phyloP scores from a whole-genome alignment of 176 grass and related monocot genomes.

The Poa annua region DNA sequence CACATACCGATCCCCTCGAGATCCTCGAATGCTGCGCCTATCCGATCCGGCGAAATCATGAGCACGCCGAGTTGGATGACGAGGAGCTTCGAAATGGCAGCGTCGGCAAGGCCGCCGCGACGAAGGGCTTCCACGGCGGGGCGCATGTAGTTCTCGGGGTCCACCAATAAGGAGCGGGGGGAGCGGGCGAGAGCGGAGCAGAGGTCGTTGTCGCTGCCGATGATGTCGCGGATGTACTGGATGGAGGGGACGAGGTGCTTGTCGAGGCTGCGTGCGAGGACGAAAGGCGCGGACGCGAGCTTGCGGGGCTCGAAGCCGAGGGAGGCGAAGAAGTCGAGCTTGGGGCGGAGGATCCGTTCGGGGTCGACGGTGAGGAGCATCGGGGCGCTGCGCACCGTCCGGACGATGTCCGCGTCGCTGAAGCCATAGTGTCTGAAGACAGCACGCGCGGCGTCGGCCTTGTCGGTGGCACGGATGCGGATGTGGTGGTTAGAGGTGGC shows the following conservation, averaged over 20 bases:
- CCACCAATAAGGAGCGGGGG: background rate
- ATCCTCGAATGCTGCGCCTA: constrained; percentile 32
- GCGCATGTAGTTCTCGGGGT: constrained; percentile 19
- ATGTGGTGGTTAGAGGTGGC: background rate
- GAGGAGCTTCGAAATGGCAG: constrained; percentile 36
- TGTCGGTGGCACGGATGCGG: constrained; percentile 35
- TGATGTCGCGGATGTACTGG: constrained; percentile 39
- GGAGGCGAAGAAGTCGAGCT: constrained; percentile 52
- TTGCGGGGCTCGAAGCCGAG: constrained; percentile 28
- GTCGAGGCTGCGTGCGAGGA: constrained; percentile 37
- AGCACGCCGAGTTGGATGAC: constrained; percentile 25
- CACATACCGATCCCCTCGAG: constrained; percentile 24
- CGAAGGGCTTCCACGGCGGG: constrained; percentile 44
- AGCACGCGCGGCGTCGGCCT: constrained; percentile 25
- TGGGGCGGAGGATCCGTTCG: constrained; percentile 41
- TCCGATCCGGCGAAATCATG: constrained; percentile 13
- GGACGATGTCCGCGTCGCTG: constrained; percentile 40
- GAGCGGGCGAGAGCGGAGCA: background rate
- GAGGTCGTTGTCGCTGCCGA: constrained; percentile 24
- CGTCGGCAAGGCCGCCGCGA: constrained; percentile 6
- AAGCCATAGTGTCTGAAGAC: constrained; percentile 53
- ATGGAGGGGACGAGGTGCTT: constrained; percentile 41
- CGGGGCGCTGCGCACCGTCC: background rate
- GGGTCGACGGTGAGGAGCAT: constrained; percentile 19
- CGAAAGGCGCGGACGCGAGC: background rate